phyloP scores from a whole-genome alignment of 371 early-diverging fungal genomes.

The Catenaria anguillulae region DNA sequence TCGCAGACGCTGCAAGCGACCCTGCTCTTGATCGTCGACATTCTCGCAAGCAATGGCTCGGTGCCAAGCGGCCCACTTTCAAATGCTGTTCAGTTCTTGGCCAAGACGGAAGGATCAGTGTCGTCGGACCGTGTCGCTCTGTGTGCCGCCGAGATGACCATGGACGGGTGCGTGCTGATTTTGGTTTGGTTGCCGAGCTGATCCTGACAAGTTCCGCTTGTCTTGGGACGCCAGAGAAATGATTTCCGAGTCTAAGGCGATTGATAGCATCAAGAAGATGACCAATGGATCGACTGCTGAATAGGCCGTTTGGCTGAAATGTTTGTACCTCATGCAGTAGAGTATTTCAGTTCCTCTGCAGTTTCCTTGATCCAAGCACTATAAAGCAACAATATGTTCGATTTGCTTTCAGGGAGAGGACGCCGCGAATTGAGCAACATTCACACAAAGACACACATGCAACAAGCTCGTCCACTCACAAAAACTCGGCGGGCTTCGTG shows the following conservation, averaged over 20 bases:
- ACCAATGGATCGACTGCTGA: too few species aligned
- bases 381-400: too few species aligned
- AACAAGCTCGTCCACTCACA: too few species aligned
- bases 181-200: not conserved
- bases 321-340: too few species aligned
- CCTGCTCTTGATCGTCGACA: not conserved
- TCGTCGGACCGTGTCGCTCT: not conserved
- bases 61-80: not conserved
- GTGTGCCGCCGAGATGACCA: not conserved
- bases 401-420: too few species aligned
- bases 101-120: not conserved
- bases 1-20: not conserved
- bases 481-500: constrained; percentile 39
- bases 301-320: too few species aligned
- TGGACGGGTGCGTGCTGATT: not conserved
- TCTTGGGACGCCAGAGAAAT: not conserved
- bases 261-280: not conserved
- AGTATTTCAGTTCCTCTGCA: too few species aligned
- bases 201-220: not conserved
- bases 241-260: not conserved
- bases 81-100: not conserved
- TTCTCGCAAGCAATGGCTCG: not conserved
- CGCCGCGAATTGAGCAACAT: too few species aligned
- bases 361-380: too few species aligned
- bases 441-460: too few species aligned